Base-by-base conservation (phyloP, 2,329 filamentous ascomycete species). In the Paradendryphiella salina region DNA sequence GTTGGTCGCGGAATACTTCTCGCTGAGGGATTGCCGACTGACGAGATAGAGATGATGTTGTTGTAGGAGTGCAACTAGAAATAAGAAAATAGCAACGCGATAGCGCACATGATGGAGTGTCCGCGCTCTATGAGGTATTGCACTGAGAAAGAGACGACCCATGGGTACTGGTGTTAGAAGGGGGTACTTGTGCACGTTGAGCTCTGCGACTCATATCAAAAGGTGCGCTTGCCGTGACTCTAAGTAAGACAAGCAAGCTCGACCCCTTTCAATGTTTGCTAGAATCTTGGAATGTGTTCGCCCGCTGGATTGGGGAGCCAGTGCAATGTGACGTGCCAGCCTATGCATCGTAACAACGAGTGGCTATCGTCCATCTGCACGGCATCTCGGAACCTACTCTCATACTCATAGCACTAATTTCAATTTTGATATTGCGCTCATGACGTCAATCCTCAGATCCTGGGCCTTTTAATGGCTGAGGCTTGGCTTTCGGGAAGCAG, bases 1-100 rank as follows among this genome's bases (percentile, higher is more conserved):
- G 1, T 43, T 9, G 9, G 65, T 66, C 4, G 59, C 49, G 2
- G 60, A 50, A 39, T 61, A 67, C 44, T 68, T 68, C 8, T 51
- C 58, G 2, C 33, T 41, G 1, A 66, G 59, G 8, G 63, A 52
- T 13, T 59, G 15, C 35, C 54, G 61, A 32, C 60, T 64, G 17
- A 48, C 31, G 23, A 48, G 45, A 32, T 54, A 65, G 29, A 64
- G 52, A 5, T 54, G 51, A 17, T 66, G 57, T 37, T 65, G 61
- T 10, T 59, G 46, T 10, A 61, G 46, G 4, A 67, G 26, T 10
- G 50, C 36, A 4, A 58, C n/a, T n/a, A 64, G 21, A 3, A 57
- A 45, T 2, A 59, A 37, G 10, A 65, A 32, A 17, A 63, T 11
- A 17, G 45, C 36, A 20, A 66, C 20, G 17, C 62, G 55, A 39